Evolutionary conservation across 495 filamentous ascomycete genomes (phyloP), one percentile per base, ranked within the genome.

Genomic region (Astrocystis sublimbata): DNA sequence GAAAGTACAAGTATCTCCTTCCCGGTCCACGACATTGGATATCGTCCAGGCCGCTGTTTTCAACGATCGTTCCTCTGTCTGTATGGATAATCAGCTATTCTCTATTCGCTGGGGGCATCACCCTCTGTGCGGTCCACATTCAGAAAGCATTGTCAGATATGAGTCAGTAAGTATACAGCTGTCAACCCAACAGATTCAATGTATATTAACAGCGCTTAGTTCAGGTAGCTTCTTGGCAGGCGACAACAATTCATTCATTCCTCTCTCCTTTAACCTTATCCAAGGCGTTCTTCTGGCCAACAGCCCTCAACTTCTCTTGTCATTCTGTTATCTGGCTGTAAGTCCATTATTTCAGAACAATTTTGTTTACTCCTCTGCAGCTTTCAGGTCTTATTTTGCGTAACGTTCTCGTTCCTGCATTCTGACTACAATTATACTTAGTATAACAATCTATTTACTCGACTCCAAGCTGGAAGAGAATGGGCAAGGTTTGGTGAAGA

Each of bases 381-480:
- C n/a, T n/a, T n/a, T n/a, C n/a, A n/a, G n/a, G n/a, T n/a, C n/a
- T n/a, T n/a, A n/a, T n/a, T n/a, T n/a, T n/a, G n/a, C n/a, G n/a
- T n/a, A n/a, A n/a, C n/a, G n/a, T n/a, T n/a, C n/a, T n/a, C n/a
- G n/a, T n/a, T n/a, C n/a, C n/a, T n/a, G n/a, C n/a, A n/a, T n/a
- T n/a, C n/a, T n/a, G n/a, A n/a, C n/a, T n/a, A n/a, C n/a, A n/a
- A n/a, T n/a, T n/a, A n/a, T n/a, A n/a, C n/a, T n/a, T n/a, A n/a
- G n/a, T 51, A 6, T 41, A 61, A 70, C 17, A 68, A 68, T 45
- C 21, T 70, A 19, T 70, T 70, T 28, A 70, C 68, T 21, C 62
- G 62, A 15, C 57, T 70, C n/a, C 65, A 68, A 24, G 59, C 65
- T 56, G 68, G 62, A 2, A 46, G 57, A 15, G 68, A 70, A 35